Base-by-base conservation (phyloP, 2,329 filamentous ascomycete species). In the Dothideomycetes sp. region DNA sequence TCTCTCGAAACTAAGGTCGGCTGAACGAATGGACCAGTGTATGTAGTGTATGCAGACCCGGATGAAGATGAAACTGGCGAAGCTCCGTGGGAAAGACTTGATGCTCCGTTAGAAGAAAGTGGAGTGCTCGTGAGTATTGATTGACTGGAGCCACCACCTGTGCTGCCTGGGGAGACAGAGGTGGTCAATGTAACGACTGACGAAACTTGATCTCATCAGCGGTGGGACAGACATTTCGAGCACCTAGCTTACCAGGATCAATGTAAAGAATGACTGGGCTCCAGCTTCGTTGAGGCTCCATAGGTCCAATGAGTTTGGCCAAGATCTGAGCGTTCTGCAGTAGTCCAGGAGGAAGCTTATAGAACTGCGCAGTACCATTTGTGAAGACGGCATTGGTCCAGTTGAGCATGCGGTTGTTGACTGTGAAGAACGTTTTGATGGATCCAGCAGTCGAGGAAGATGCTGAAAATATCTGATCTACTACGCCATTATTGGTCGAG, bases 351-450 rank as follows among this genome's bases (percentile, higher is more conserved):
- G 51, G 51, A 9, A 45, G 41, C 32, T 51, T 51, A 44, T 50
- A 61, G 39, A 60, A 59, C 17, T 52, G 45, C 11, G 56, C 56
- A 9, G 48, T 45, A 7, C 52, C 53, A 17, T 48, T 45, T 10
- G 50, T 47, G 44, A 61, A 60, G 3, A 44, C 47, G 2, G 50
- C 37, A 36, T 57, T 58, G 5, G 47, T 52, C 58, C 58, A 61
- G 18, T 45, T 45, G 15, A 61, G 42, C 24, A 42, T 41, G 11
- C 52, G 47, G 19, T 52, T 47, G 14, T 40, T 34, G 5, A 54
- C 51, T 11, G 39, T 44, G 40, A 61, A 60, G 3, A 37, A 47
- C 1, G 49, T 53, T 29, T 44, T 51, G 37, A 60, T 58, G 5
- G 51, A 35, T 27, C 22, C 22, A 4, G 47, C 47, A 9, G 48